Evolutionary conservation across 2,329 filamentous ascomycete species (phyloP).

Genomic region (Ophiostoma fasciatum): DNA sequence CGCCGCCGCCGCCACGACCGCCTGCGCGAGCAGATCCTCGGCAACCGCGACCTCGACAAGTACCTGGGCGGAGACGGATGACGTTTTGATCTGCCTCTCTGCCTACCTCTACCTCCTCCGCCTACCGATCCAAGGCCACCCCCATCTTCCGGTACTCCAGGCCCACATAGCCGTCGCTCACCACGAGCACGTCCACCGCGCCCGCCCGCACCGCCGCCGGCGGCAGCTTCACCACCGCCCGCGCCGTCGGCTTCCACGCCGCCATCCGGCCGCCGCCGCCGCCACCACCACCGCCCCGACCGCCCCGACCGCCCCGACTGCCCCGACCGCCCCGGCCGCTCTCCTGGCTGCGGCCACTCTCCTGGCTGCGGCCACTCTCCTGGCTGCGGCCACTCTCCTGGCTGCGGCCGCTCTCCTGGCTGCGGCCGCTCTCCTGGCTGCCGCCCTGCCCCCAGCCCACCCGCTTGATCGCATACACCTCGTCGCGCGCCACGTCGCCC

Average conservation of each 20-base stretch:
- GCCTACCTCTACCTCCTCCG: constrained; percentile 27
- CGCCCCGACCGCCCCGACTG: not conserved
- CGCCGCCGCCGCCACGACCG: constrained; percentile 48
- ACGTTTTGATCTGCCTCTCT: too few relatives aligned
- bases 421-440: not conserved
- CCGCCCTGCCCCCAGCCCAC: constrained; percentile 49
- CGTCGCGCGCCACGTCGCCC: constrained; percentile 50
- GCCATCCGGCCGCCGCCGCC: not conserved
- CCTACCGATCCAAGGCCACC: constrained; percentile 36
- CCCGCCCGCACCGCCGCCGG: constrained; percentile 31
- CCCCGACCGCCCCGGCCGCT: too few relatives aligned
- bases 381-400: too few relatives aligned
- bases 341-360: too few relatives aligned
- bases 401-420: not conserved
- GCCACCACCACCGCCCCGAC: not conserved
- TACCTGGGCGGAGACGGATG: too few relatives aligned
- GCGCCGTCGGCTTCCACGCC: constrained; percentile 32
- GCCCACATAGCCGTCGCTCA: constrained; percentile 80
- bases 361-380: too few relatives aligned
- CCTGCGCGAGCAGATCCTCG: constrained; percentile 58
- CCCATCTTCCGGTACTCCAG: constrained; percentile 41
- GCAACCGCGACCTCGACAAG: constrained; percentile 57
- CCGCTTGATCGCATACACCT: constrained; percentile 75
- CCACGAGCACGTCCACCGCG: constrained; percentile 57
- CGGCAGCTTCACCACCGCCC: constrained; percentile 46